Base-by-base conservation (phyloP, 805 yeast species). In the Hanseniaspora hatyaiensis region DNA sequence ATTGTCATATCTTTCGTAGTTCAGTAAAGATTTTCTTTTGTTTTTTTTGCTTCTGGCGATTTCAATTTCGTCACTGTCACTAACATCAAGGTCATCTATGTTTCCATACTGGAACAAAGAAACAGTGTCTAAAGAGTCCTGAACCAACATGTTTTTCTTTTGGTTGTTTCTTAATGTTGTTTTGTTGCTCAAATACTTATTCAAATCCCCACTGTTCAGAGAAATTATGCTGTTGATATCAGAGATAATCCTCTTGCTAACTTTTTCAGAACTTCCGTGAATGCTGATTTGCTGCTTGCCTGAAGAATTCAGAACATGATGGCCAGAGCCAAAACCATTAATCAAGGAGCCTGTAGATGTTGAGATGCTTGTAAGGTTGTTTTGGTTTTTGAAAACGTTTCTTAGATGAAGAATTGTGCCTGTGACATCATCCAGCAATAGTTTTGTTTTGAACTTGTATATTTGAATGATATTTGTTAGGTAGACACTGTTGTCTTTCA, bases 381-480 rank as follows among this genome's bases (percentile, higher is more conserved):
- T 56, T 34, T 60, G 67, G 6, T 71, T 61, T 47, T 61, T 68
- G 62, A 84, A 82, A 2, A 84, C 74, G 30, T 81, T 73, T 57
- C 82, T 83, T 57, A 87, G 68, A 55, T 78, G 80, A 53, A 77
- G 64, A 51, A 86, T 62, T 3, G 86, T 81, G 54, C 83, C 94
- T 41, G 78, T 73, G 34, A 85, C 89, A 59, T 88, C 96, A 49
- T 85, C 94, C 42, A 82, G 67, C 20, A 88, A 66, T 54, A 83
- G 83, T 55, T 80, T 81, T 23, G 95, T 85, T 62, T 88, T 84
- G 51, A 89, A 69, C 11, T 92, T 79, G 62, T 86, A 88, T 19
- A 88, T 88, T 50, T 85, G 71, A 30, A 85, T 94, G 3, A 88
- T 85, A 43, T 96, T 96, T 48, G 82, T 77, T 33, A 88, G 67